Evolutionary conservation across 164 flowering plant genomes (phyloP).

Genomic region (Aristolochia contorta): DNA sequence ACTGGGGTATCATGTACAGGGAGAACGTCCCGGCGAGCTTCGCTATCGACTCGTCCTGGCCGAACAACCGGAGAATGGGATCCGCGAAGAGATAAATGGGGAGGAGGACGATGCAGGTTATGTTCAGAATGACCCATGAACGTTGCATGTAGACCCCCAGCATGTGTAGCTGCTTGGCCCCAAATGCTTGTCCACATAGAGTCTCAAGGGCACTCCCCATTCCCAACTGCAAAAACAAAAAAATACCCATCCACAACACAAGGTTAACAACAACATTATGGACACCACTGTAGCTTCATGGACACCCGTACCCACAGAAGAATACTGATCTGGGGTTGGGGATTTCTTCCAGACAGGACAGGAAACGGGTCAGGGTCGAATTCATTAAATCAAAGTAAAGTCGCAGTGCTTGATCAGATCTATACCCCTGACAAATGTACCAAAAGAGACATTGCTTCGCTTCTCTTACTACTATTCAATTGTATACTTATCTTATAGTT

Average conservation of each 20-base stretch:
- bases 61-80: slow-evolving; percentile 21
- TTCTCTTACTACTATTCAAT: no score
- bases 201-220: slow-evolving; percentile 66
- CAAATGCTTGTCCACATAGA: slow-evolving; percentile 36
- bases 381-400: no score
- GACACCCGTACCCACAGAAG: not conserved
- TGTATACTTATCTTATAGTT: no score
- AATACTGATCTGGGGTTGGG: not conserved
- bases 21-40: slow-evolving; percentile 26
- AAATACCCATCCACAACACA: no score
- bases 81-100: slow-evolving; percentile 29
- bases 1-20: slow-evolving; percentile 32
- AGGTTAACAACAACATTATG: no score
- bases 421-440: no score
- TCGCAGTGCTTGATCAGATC: no score
- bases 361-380: no score
- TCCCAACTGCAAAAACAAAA: slow-evolving; percentile 30
- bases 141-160: slow-evolving; percentile 41
- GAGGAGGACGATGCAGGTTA: slow-evolving; percentile 13
- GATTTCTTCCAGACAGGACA: no score
- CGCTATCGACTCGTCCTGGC: slow-evolving; percentile 26
- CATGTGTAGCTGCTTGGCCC: slow-evolving; percentile 33
- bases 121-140: slow-evolving; percentile 35
- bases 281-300: no score
- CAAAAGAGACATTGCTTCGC: no score